Evolutionary conservation across 2,329 filamentous ascomycete species (phyloP), one percentile per base, ranked within the genome.

Genomic region (Aspergillus neotritici): DNA sequence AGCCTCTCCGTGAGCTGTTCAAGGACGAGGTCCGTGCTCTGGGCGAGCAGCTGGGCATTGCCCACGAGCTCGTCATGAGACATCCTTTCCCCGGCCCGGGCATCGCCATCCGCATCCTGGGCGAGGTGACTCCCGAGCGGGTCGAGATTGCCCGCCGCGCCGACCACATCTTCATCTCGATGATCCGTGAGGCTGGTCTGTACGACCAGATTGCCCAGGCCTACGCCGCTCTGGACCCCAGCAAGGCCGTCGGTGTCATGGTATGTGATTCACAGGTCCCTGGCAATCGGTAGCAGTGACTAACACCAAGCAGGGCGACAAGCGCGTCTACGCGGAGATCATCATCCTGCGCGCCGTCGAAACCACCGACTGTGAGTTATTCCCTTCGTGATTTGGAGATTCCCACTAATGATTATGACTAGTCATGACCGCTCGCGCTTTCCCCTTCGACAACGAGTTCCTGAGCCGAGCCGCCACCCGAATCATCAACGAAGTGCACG

Each of bases 21-120:
- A 93, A 93, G 65, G 86, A 93, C 55, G 86, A 93, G 68, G 86
- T 88, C 17, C 76, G 85, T 46, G 69, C 75, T 51, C 68, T 90
- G 4, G 86, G 86, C 29, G 79, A 78, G 12, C 73, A 86, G 49
- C 73, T 90, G 3, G 81, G 82, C 17, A 86, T 90, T 46, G 75
- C 80, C 38, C 76, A 85, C 49, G 78, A 86, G n/a, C 79, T 91
- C 6, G 82, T 91, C 42, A 86, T 82, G 79, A 74, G 86, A 28
- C 86, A 89, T 59, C 84, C 52, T 16, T 53, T 55, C 44, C 84
- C 84, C 0, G 85, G 85, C 32, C 84, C 83, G 10, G 81, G 83
- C 40, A 80, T 94, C 48, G 87, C 79, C 11, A 86, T 93, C 53
- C 78, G 87, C 41, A 84, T 95, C 47, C 72, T 95, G 1, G 90